Percentiles rank a stretch among this genome's conserved stretches.
Conservation (phyloP, 495 filamentous ascomycete species). For the Annulohypoxylon bovei region DNA sequence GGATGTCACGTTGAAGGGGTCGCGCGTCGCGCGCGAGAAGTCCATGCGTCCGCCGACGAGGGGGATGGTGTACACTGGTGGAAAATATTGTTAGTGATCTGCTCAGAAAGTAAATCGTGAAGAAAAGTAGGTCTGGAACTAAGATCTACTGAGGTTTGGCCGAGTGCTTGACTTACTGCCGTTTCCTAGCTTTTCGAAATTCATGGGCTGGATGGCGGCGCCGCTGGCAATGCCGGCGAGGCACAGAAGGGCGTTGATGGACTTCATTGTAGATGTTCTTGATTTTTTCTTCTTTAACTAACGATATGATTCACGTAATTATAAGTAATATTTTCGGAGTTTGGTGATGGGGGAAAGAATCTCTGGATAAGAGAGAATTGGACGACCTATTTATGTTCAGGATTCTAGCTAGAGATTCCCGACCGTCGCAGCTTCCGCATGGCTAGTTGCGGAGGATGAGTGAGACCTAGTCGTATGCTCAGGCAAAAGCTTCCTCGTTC, state of each 20-base stretch:
- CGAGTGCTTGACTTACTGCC: conserved; percentile 26
- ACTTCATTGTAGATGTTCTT: conserved; percentile 24
- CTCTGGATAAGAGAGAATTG: no score
- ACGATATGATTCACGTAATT: no score
- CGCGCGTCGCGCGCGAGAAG: conserved; percentile 1
- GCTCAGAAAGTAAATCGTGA: background rate
- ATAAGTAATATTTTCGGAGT: background rate
- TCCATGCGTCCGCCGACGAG: conserved; percentile 11
- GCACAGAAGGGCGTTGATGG: conserved; percentile 4
- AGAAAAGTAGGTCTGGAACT: background rate
- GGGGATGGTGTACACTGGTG: conserved; percentile 36
- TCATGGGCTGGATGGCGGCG: background rate
- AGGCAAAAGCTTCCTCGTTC: background rate
- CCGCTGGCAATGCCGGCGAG: conserved; percentile 4
- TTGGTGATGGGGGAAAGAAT: background rate
- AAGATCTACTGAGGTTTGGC: background rate
- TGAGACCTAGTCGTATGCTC: background rate
- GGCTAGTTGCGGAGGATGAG: background rate
- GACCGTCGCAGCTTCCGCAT: background rate
- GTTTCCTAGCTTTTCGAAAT: conserved; percentile 2
- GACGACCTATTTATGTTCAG: background rate
- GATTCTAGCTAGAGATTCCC: background rate
- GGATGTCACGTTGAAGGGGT: background rate
- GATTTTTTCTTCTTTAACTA: background rate
- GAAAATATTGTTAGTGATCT: background rate